These are phyloP conservation scores for Rubia balearica DNA, from an alignment of 305 asterid species.

Conservation along the genomic window DNA sequence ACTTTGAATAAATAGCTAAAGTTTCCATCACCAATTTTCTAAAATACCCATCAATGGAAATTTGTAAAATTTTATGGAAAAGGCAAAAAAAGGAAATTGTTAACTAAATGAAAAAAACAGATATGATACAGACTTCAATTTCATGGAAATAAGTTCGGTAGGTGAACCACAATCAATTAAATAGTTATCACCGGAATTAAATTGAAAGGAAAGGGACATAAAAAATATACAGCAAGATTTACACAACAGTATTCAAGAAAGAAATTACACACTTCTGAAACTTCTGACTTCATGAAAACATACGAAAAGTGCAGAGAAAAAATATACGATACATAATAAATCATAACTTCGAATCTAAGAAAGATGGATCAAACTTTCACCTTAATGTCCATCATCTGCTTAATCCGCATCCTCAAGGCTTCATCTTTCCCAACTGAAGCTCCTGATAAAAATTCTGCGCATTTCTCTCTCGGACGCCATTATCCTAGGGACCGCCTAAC, in stretches of 20 bases:
- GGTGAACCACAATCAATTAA: constrained; percentile 34
- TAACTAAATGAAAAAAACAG: constrained; percentile 6
- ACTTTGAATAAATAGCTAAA: constrained; percentile 80
- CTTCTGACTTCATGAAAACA: no score
- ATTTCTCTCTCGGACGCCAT: no score
- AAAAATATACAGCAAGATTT: constrained; percentile 15
- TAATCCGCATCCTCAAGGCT: no score
- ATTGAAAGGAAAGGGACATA: constrained; percentile 16
- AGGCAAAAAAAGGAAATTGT: not conserved
- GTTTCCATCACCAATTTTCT: constrained; percentile 90
- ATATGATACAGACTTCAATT: constrained; percentile 45
- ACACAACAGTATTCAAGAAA: not conserved
- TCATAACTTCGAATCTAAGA: no score
- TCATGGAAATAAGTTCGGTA: constrained; percentile 19
- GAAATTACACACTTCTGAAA: no score
- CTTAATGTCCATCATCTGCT: no score
- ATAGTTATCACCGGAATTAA: constrained; percentile 31
- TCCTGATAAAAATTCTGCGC: no score
- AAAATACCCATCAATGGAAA: constrained; percentile 20
- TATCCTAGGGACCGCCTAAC: no score
- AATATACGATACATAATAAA: no score
- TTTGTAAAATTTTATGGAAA: not conserved
- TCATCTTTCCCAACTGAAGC: no score
- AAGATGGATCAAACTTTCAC: no score
- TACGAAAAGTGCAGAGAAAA: no score